Evolutionary conservation across 2,329 filamentous ascomycete species (phyloP).

Genomic region (Trichoderma sp.): DNA sequence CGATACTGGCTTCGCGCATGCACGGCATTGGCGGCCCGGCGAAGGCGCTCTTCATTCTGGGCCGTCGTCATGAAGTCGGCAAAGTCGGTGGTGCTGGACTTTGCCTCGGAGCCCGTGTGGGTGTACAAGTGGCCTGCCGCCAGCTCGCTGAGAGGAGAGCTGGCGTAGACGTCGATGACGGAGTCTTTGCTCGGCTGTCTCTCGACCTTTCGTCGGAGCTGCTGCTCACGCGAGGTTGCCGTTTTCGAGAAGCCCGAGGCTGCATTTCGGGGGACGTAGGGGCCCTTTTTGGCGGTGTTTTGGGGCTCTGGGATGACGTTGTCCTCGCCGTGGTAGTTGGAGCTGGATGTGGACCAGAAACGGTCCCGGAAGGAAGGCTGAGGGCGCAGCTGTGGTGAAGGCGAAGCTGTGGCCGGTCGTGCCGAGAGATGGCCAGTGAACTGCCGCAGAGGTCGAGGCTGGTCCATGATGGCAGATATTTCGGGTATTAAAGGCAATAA

Average conservation of each 20-base stretch:
- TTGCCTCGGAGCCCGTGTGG: not conserved
- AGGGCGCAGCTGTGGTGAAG: constrained; percentile 4
- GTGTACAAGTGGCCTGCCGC: constrained; percentile 22
- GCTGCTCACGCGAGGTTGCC: not conserved
- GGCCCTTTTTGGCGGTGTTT: not conserved
- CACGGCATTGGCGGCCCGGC: constrained; percentile 6
- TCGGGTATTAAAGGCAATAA: not conserved
- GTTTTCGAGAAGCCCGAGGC: constrained; percentile 23
- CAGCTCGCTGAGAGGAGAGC: not conserved
- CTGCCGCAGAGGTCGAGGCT: not conserved
- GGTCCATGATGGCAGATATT: constrained; percentile 3
- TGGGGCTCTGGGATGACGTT: not conserved
- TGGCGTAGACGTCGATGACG: not conserved
- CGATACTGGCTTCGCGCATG: constrained; percentile 11
- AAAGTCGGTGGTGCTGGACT: constrained; percentile 28
- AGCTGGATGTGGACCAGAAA: constrained; percentile 21
- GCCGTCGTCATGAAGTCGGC: constrained; percentile 30
- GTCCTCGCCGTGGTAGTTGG: constrained; percentile 22
- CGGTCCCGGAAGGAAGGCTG: constrained; percentile 22
- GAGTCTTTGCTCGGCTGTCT: not conserved
- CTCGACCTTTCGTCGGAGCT: not conserved
- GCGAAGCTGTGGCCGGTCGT: not conserved
- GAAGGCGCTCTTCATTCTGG: constrained; percentile 23
- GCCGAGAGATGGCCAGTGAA: not conserved
- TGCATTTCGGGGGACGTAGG: constrained; percentile 20